A percentile compares a stretch with the other conserved stretches of the same genome.
phyloP scores from a whole-genome alignment of 495 filamentous ascomycete species.

The Chlorociboria aeruginascens region DNA sequence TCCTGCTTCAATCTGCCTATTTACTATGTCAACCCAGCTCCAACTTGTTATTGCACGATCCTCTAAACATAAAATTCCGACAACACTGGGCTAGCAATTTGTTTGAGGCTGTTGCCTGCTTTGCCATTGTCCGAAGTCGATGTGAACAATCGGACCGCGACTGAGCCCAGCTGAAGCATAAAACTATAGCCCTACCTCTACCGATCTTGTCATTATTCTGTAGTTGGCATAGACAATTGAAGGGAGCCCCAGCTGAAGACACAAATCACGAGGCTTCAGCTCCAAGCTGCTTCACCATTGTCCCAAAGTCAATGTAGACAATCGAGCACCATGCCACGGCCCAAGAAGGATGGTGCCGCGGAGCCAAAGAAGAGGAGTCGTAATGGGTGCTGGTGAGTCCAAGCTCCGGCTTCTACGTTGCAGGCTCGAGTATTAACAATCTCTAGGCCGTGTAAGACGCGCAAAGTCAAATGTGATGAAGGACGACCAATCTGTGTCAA shows the following conservation, averaged over 20 bases:
- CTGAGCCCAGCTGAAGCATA: no score
- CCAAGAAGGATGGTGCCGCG: slow-evolving; percentile 50
- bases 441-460: slow-evolving; percentile 66
- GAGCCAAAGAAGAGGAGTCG: slow-evolving; percentile 64
- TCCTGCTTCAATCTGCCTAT: no score
- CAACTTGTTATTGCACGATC: neutral
- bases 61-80: neutral
- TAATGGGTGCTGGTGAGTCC: slow-evolving; percentile 73
- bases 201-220: no score
- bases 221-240: no score
- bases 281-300: neutral
- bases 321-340: slow-evolving; percentile 44
- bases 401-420: neutral
- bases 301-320: neutral
- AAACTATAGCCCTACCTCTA: no score
- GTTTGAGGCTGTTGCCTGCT: no score
- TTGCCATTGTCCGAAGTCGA: no score
- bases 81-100: neutral
- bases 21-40: neutral
- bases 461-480: slow-evolving; percentile 84
- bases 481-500: slow-evolving; percentile 68
- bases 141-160: no score
- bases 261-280: neutral
- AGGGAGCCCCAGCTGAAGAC: no score
- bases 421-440: slow-evolving; percentile 1